These are phyloP conservation scores for Oryza nivara DNA, from an alignment of 176 grass and related monocot genomes.

Conservation along the genomic window DNA sequence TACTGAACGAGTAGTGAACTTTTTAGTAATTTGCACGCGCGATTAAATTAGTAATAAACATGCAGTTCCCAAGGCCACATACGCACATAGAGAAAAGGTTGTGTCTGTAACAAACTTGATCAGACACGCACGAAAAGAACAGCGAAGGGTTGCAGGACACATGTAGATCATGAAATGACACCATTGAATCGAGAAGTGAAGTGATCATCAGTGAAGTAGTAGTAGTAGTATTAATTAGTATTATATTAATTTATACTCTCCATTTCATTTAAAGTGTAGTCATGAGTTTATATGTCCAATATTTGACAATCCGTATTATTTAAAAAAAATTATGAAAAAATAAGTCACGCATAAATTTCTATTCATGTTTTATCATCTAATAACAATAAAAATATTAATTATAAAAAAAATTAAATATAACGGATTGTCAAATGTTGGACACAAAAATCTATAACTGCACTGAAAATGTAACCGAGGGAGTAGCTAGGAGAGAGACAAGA, in stretches of 20 bases:
- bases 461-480: no score
- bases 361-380: no score
- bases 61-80: conserved; percentile 29
- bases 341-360: no score
- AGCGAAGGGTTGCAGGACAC: conserved; percentile 39
- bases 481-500: neutral
- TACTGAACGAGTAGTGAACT: neutral
- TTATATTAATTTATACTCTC: no score
- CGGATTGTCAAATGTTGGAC: no score
- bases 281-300: no score
- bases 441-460: no score
- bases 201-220: neutral
- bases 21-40: neutral
- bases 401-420: no score
- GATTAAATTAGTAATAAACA: conserved; percentile 3
- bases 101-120: conserved; percentile 38
- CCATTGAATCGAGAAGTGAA: conserved; percentile 24
- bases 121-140: conserved; percentile 50
- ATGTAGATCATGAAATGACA: conserved; percentile 55
- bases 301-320: no score
- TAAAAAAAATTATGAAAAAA: no score
- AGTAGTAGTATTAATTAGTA: neutral
- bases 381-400: no score
- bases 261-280: no score
- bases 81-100: neutral